Conservation (phyloP, 2,329 filamentous ascomycete species). For the Neoascochyta sp. region DNA sequence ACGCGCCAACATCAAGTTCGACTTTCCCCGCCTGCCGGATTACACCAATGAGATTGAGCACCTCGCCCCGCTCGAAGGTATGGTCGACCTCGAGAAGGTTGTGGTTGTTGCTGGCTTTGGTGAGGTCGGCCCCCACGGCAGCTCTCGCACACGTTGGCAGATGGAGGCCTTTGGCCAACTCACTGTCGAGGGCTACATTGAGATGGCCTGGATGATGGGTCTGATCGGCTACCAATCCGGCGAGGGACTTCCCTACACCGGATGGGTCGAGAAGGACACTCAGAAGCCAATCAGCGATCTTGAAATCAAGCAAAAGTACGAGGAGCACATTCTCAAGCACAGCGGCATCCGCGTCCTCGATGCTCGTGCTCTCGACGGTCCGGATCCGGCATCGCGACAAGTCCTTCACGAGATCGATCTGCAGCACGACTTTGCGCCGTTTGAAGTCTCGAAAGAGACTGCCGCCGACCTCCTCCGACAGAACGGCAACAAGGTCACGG, state of each 20-base stretch:
- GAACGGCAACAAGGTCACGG: slow-evolving; percentile 33
- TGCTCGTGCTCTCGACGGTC: slow-evolving; percentile 6
- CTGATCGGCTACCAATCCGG: slow-evolving; percentile 75
- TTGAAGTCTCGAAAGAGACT: slow-evolving; percentile 29
- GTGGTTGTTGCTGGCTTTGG: slow-evolving; percentile 3
- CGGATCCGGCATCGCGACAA: slow-evolving; percentile 24
- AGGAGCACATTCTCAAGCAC: slow-evolving; percentile 30
- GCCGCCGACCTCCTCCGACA: slow-evolving; percentile 30
- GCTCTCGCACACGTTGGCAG: slow-evolving; percentile 84
- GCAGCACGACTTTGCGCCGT: slow-evolving; percentile 32
- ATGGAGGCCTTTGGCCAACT: slow-evolving; percentile 85
- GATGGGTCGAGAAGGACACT: slow-evolving; percentile 21
- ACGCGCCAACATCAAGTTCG: too few relatives aligned
- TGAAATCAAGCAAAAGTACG: slow-evolving; percentile 32
- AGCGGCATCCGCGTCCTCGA: slow-evolving; percentile 37
- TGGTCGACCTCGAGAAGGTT: neutral
- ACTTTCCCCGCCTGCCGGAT: slow-evolving; percentile 2
- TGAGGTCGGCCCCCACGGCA: slow-evolving; percentile 65
- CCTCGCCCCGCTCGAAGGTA: neutral
- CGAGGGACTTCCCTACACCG: neutral
- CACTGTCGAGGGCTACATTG: slow-evolving; percentile 80
- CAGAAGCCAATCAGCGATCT: slow-evolving; percentile 24
- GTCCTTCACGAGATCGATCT: slow-evolving; percentile 36
- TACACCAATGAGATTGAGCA: slow-evolving; percentile 1
- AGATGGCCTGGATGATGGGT: slow-evolving; percentile 94